Evolutionary conservation across 2,329 filamentous ascomycete species (phyloP).

Genomic region (Rhinocladiella similis): DNA sequence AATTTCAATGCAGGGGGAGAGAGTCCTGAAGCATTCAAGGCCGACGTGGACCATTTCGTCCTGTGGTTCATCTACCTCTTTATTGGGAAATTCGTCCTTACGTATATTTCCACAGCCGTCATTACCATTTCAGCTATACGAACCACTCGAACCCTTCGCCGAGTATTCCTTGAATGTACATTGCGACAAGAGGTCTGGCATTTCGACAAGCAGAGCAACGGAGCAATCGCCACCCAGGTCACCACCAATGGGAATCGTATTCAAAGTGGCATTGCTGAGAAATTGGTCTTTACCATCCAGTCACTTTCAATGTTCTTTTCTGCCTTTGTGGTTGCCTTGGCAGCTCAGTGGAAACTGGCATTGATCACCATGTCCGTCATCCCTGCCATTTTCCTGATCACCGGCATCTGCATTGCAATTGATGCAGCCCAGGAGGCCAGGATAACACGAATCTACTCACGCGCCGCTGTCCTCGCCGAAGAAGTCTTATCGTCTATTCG

Average conservation of each 20-base stretch:
- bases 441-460: slow-evolving; percentile 41
- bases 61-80: slow-evolving; percentile 42
- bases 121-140: slow-evolving; percentile 30
- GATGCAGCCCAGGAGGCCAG: slow-evolving; percentile 26
- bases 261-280: slow-evolving; percentile 43
- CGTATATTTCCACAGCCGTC: slow-evolving; percentile 35
- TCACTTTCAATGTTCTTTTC: slow-evolving; percentile 41
- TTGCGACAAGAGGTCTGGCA: slow-evolving; percentile 36
- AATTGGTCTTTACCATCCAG: slow-evolving; percentile 37
- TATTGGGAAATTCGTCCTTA: slow-evolving; percentile 35
- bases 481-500: slow-evolving; percentile 53
- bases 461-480: slow-evolving; percentile 49
- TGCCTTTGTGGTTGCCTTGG: slow-evolving; percentile 42
- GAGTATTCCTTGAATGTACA: slow-evolving; percentile 31
- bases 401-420: slow-evolving; percentile 29
- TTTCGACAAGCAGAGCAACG: slow-evolving; percentile 32
- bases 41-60: slow-evolving; percentile 22
- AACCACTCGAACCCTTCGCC: slow-evolving; percentile 28
- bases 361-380: slow-evolving; percentile 50
- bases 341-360: slow-evolving; percentile 45
- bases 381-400: slow-evolving; percentile 41
- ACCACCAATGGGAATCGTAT: slow-evolving; percentile 37
- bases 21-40: slow-evolving; percentile 26
- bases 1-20: slow-evolving; percentile 24
- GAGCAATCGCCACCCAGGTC: slow-evolving; percentile 34